A percentile compares a stretch with the other conserved stretches of the same genome.
These are phyloP conservation scores for Pogostemon cablin DNA, from an alignment of 257 asterid species.

Conservation along the genomic window DNA sequence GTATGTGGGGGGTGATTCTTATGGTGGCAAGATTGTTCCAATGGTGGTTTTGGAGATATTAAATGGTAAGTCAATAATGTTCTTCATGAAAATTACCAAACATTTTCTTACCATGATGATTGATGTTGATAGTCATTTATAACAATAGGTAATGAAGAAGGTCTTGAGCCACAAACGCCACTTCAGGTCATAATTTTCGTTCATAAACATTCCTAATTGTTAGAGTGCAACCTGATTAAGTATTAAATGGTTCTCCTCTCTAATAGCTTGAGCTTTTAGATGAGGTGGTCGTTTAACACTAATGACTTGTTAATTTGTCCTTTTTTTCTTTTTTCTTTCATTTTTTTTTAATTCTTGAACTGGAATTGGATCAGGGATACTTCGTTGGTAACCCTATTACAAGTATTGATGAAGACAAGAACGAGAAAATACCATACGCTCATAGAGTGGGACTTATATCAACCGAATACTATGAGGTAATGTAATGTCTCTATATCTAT, in stretches of 20 bases:
- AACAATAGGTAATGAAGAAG: conserved; percentile 45
- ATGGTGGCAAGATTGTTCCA: conserved; percentile 43
- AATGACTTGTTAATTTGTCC: not conserved
- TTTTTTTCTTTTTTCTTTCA: too few species aligned
- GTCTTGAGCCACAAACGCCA: conserved; percentile 37
- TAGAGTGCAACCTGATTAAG: too few species aligned
- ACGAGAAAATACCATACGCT: conserved; percentile 34
- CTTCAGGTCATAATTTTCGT: conserved; percentile 37
- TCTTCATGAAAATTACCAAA: not conserved
- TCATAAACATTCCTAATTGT: not conserved
- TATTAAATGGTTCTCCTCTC: too few species aligned
- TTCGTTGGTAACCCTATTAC: conserved; percentile 41
- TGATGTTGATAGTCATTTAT: not conserved
- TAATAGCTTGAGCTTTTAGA: too few species aligned
- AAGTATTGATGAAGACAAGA: not conserved
- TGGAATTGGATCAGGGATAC: conserved; percentile 40
- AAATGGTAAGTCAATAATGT: conserved; percentile 30
- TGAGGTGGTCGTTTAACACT: too few species aligned
- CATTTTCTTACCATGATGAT: not conserved
- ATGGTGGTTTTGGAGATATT: conserved; percentile 35
- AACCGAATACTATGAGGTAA: conserved; percentile 32
- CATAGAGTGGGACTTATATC: conserved; percentile 44
- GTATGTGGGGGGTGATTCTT: conserved; percentile 49
- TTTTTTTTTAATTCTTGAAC: not conserved
- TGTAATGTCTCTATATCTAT: not conserved